Base-by-base conservation (phyloP, 2,329 filamentous ascomycete species). In the Corinectria fuckeliana region DNA sequence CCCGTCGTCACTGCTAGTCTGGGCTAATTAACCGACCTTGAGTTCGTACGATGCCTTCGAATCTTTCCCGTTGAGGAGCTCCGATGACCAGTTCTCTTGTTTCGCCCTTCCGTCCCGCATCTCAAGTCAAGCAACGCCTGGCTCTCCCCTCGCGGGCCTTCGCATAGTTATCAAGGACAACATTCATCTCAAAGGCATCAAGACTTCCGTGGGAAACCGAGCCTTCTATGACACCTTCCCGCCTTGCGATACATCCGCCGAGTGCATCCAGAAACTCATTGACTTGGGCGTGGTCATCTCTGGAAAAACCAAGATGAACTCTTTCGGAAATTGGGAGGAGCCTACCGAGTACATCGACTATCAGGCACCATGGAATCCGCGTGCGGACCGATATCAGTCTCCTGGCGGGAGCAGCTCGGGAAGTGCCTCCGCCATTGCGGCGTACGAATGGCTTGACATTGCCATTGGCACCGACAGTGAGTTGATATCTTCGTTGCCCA, bases 301-400 rank as follows among this genome's bases (percentile, higher is more conserved):
- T 10, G 34, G 34, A 3, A 18, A 38, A 9, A 38, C 16, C 4
- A 38, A 10, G 34, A 10, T 18, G n/a, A 10, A 2, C 11, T 20
- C n/a, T 4, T 38, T 38, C 16, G 34, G 34, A 8, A 41, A 61
- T 28, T 47, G 59, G 28, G 54, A 66, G 28, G 62, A 66, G 48
- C 54, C 59, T 4, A 28, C 60, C 11, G 59, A 66, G 23, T 50
- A 39, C 20, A 52, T 65, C 18, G 64, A 66, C 32, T 63, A 59
- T 34, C 47, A 47, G 9, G 55, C 45, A 0, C 52, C 59, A 1
- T 56, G 53, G 30, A 61, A 62, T 42, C 59, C 53, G 1, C n/a
- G 54, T 13, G 55, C 36, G 20, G 59, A 61, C 41, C 48, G 58
- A 2, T 61, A 65, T 38, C 60, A 62, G 28, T 16, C 25, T 9